These are phyloP conservation scores for Striga hermonthica DNA, from an alignment of 305 asterid genomes.

Conservation along the genomic window DNA sequence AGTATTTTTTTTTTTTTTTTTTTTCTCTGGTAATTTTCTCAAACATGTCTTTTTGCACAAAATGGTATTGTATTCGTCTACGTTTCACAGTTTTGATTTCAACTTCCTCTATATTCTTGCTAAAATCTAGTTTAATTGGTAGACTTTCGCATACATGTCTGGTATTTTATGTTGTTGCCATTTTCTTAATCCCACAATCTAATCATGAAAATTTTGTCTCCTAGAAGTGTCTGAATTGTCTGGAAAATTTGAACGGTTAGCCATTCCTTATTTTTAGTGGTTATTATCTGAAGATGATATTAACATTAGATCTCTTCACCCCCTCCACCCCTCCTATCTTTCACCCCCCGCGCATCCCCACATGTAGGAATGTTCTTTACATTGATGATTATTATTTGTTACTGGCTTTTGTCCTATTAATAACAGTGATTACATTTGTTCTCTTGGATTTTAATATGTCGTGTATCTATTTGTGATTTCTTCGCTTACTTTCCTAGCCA, in stretches of 20 bases:
- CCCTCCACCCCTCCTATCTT: neutral
- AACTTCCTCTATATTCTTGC: conserved; percentile 18
- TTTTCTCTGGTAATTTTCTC: conserved; percentile 26
- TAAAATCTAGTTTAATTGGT: conserved; percentile 15
- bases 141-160: neutral
- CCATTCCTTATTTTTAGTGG: neutral
- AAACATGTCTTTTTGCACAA: conserved; percentile 20
- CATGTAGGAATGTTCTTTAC: neutral
- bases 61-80: conserved; percentile 9
- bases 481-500: conserved; percentile 9
- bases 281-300: neutral
- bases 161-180: neutral
- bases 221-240: conserved; percentile 6
- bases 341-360: neutral
- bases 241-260: conserved; percentile 21
- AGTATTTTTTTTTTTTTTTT: conserved; percentile 4
- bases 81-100: conserved; percentile 19
- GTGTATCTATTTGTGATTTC: conserved; percentile 21
- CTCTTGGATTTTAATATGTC: conserved; percentile 13
- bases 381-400: neutral
- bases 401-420: conserved; percentile 7
- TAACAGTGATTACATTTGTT: conserved; percentile 14
- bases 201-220: conserved; percentile 1
- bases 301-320: neutral
- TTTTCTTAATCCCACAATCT: conserved; percentile 8